Evolutionary conservation across 2,329 filamentous ascomycete genomes (phyloP), one percentile per base, ranked within the genome.

Genomic region (Epichloe aotearoae): DNA sequence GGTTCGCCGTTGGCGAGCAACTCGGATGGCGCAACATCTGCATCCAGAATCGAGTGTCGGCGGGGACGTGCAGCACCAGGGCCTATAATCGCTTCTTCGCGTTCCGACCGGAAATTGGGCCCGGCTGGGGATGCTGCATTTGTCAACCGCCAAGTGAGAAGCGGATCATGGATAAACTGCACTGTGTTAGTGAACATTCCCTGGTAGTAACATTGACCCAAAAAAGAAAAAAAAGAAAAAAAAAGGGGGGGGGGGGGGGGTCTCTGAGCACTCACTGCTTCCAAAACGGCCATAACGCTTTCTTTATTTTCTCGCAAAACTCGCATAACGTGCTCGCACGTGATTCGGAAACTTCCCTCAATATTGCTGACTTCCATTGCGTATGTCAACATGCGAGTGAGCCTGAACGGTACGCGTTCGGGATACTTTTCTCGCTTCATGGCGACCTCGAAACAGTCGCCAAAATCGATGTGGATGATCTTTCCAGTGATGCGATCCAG

Each of bases 311-410:
- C 89, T 51, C 93, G 77, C 57, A 99, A 73, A 14, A 99, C 90
- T 54, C 93, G 82, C 93, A 99, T 99, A 47, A 96, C 91, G 60
- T 95, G 90, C 69, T 98, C 94, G 61, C 91, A 98, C 5, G 93
- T 97, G 52, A 95, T 97, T 54, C 94, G 83, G 83, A 95, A 99
- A 69, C 88, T 95, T 59, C 93, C 93, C 68, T 98, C 93, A 58
- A 98, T 98, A 64, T 99, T 99, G 77, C 90, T 96, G 51, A 98
- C 93, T 71, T 99, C 93, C 93, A 99, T 98, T 20, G 94, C 94
- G 64, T 96, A 98, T 0, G 94, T 99, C 69, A 98, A 80, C 93
- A 99, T 99, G 58, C 93, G 82, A 2, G 93, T 99, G 46, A 99
- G 75, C 52, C 94, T 84, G 86, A 99, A 99, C 0, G 93, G 94